Evolutionary conservation across 306 rosid genomes (phyloP), one percentile per base, ranked within the genome.

Genomic region (Acmispon strigosus): DNA sequence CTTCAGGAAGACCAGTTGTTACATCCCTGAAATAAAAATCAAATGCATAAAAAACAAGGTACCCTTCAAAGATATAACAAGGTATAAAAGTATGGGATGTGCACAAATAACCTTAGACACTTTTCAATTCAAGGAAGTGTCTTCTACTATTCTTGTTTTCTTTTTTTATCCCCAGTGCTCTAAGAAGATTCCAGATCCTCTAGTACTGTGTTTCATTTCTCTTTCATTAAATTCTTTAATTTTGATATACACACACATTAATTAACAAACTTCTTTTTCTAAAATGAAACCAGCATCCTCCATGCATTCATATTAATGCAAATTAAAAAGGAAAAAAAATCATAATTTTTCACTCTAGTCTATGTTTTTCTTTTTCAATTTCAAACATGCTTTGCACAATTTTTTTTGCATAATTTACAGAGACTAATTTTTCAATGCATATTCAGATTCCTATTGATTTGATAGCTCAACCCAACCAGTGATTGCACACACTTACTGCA

Each of bases 1-100:
- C 74, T 80, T 93, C 97, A 63, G 89, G 87, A 41, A 69, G 85
- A 79, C 90, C 84, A 52, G 94, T 88, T 60, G 68, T 66, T 52
- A 86, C 85, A 79, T 90, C 81, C 70, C 98, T 93, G 80, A 48
- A 56, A 78, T 66, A 80, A 70, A 77, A 73, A 37, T 24, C 42
- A 62, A 57, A 17, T 32, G 45, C 68, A 66, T 39, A 12, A 9
- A 14, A 50, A 69, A 69, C n/a, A 57, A 63, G 16, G 39, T 37
- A 14, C 48, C 37, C 20, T 71, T 47, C 66, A 75, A 66, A 76
- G 34, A 66, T 64, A 42, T 52, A 55, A 56, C 24, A 70, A 59
- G 44, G 55, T 55, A 49, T 15, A 2, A 56, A 16, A 9, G 45
- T 34, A 10, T 51, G 59, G 20, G 29, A 37, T 37, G 24, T 18